Percentiles rank a stretch among this genome's conserved stretches.
These are phyloP conservation scores for Epichloe glyceriae DNA, from an alignment of 2,329 filamentous ascomycete species.

Conservation along the genomic window DNA sequence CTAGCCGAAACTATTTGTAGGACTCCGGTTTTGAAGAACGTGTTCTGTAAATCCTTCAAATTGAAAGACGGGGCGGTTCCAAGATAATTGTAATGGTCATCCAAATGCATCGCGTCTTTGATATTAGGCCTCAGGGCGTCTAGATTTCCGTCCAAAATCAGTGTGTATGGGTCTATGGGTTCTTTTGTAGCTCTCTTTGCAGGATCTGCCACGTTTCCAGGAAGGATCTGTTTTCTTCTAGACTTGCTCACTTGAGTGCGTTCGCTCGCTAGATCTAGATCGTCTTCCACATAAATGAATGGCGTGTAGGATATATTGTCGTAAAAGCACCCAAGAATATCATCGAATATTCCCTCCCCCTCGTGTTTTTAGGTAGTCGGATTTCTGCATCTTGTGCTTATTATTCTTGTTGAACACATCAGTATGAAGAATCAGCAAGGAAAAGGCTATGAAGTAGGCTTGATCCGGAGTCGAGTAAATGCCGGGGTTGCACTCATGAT, in stretches of 20 bases:
- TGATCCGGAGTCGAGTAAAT: conserved; percentile 86
- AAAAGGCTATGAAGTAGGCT: conserved; percentile 97
- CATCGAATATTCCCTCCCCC: conserved; percentile 82
- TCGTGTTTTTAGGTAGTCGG: conserved; percentile 93
- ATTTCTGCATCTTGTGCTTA: conserved; percentile 96
- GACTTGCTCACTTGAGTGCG: conserved; percentile 58
- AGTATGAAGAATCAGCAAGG: conserved; percentile 87
- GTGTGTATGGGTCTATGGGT: conserved; percentile 85
- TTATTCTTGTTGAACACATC: conserved; percentile 99
- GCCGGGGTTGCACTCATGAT: conserved; percentile 95
- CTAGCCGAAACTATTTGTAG: conserved; percentile 90
- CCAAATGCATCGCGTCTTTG: conserved; percentile 82
- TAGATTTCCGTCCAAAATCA: conserved; percentile 83
- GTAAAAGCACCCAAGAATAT: conserved; percentile 91
- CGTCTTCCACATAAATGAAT: conserved; percentile 94
- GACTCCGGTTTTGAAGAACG: conserved; percentile 82
- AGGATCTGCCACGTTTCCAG: conserved; percentile 38
- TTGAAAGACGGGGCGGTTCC: conserved; percentile 67
- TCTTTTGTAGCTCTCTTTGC: conserved; percentile 58
- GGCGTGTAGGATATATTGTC: conserved; percentile 98
- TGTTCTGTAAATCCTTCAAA: conserved; percentile 68
- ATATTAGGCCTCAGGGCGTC: conserved; percentile 72
- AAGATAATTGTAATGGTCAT: conserved; percentile 83
- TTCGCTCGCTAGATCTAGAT: conserved; percentile 66
- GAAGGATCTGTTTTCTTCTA: conserved; percentile 57